These are phyloP conservation scores for Lepiota brunneoincarnata DNA, from an alignment of 768 basidiomycete species.

Conservation along the genomic window DNA sequence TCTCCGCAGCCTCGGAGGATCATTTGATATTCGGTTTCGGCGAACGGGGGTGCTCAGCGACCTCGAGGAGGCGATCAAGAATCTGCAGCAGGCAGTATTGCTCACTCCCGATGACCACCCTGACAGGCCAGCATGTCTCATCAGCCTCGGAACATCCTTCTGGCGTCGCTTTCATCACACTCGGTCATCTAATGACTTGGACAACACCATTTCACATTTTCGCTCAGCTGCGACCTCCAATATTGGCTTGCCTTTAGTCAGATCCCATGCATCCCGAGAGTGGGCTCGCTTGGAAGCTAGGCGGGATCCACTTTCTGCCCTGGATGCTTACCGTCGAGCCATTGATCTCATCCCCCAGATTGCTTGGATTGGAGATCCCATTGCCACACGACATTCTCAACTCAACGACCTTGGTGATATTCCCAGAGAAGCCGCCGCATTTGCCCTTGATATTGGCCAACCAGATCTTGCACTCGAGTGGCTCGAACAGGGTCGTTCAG, in stretches of 20 bases:
- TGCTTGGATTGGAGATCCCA: background rate
- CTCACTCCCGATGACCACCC: slow-evolving; percentile 17
- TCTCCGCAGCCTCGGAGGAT: background rate
- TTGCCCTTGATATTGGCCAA: background rate
- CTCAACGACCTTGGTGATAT: background rate
- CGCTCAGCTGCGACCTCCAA: too few relatives aligned
- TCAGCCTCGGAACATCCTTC: slow-evolving; percentile 8
- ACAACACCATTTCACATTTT: too few relatives aligned
- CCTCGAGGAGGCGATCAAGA: background rate
- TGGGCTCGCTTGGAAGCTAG: too few relatives aligned
- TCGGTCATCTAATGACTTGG: background rate
- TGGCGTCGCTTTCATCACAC: background rate
- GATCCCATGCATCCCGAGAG: too few relatives aligned
- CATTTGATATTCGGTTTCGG: too few relatives aligned
- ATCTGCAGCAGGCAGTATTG: background rate
- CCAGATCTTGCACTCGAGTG: background rate
- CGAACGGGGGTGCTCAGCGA: background rate
- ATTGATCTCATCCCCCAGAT: background rate
- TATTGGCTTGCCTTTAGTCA: too few relatives aligned
- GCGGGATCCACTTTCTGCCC: background rate
- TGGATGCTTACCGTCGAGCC: background rate
- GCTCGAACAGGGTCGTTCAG: background rate
- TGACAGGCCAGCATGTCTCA: background rate
- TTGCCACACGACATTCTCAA: background rate
- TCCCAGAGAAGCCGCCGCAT: background rate